These are phyloP conservation scores for Tetrahymena elliotti DNA, from an alignment of 73 alveolate genomes.

Conservation along the genomic window DNA sequence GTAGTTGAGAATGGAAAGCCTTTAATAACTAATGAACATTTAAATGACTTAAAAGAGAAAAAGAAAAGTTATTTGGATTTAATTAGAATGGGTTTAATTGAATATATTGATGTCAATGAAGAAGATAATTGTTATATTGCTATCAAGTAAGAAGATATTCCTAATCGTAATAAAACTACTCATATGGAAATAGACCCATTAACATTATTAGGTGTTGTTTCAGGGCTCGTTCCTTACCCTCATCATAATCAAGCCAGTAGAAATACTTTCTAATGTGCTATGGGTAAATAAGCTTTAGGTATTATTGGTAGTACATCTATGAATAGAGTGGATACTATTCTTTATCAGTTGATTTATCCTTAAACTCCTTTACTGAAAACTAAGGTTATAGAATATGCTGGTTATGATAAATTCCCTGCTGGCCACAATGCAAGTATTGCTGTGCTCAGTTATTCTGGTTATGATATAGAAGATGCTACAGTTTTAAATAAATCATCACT, in stretches of 20 bases:
- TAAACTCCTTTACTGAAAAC: conserved; percentile 97
- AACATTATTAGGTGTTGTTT: conserved; percentile 90
- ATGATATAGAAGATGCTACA: conserved; percentile 99
- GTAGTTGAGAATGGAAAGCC: conserved; percentile 89
- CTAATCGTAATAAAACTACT: conserved; percentile 68
- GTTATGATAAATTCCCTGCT: conserved; percentile 94
- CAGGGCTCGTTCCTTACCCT: conserved; percentile 97
- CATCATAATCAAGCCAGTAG: conserved; percentile 98
- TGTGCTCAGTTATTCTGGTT: conserved; percentile 97
- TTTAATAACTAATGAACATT: conserved; percentile 58
- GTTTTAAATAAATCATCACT: conserved; percentile 90
- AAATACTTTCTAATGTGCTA: conserved; percentile 98
- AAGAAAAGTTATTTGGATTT: not conserved
- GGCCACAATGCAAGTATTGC: conserved; percentile 99
- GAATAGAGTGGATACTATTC: conserved; percentile 86
- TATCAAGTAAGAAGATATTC: conserved; percentile 65
- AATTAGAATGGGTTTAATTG: conserved; percentile 75
- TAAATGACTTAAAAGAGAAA: conserved; percentile 53
- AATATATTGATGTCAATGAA: conserved; percentile 96
- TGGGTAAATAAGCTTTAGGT: conserved; percentile 99
- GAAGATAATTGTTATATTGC: conserved; percentile 97
- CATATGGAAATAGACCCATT: conserved; percentile 98
- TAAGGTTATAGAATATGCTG: conserved; percentile 88
- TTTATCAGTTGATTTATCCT: conserved; percentile 90
- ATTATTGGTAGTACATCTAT: conserved; percentile 40